Percentiles rank a stretch among this genome's conserved stretches.
Conservation (phyloP, 2,329 filamentous ascomycete genomes). For the Epichloe typhina region DNA sequence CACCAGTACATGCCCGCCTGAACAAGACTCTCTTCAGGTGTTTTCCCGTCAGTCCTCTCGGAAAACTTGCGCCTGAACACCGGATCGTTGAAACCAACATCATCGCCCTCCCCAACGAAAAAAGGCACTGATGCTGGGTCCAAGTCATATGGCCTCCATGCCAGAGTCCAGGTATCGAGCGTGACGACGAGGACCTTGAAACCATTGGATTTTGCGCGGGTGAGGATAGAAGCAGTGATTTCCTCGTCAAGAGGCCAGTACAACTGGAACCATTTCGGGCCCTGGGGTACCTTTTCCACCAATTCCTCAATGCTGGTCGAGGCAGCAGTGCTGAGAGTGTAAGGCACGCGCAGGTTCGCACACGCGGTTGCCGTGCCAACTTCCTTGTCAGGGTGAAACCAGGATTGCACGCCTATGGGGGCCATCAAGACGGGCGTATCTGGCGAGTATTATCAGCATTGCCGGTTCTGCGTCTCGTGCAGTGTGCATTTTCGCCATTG, state of each 20-base stretch:
- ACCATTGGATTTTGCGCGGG: slow-evolving; percentile 46
- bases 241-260: slow-evolving; percentile 60
- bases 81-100: slow-evolving; percentile 53
- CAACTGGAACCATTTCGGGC: slow-evolving; percentile 57
- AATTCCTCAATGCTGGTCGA: slow-evolving; percentile 53
- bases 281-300: slow-evolving; percentile 41
- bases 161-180: slow-evolving; percentile 55
- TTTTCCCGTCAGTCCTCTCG: slow-evolving; percentile 26
- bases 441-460: neutral
- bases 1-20: slow-evolving; percentile 41
- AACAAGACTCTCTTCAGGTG: slow-evolving; percentile 33
- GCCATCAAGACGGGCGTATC: slow-evolving; percentile 39
- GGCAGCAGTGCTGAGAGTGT: slow-evolving; percentile 53
- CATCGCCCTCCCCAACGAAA: slow-evolving; percentile 41
- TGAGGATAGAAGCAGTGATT: slow-evolving; percentile 49
- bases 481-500: neutral
- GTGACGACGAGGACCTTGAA: slow-evolving; percentile 59
- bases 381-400: slow-evolving; percentile 55
- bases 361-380: slow-evolving; percentile 50
- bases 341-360: slow-evolving; percentile 46
- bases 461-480: neutral
- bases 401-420: slow-evolving; percentile 55
- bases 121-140: slow-evolving; percentile 51
- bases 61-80: slow-evolving; percentile 34
- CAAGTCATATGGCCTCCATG: slow-evolving; percentile 56